Percentiles rank a stretch among this genome's conserved stretches.
These are phyloP conservation scores for Saposhnikovia divaricata DNA, from an alignment of 129 eudicot genomes.

Conservation along the genomic window DNA sequence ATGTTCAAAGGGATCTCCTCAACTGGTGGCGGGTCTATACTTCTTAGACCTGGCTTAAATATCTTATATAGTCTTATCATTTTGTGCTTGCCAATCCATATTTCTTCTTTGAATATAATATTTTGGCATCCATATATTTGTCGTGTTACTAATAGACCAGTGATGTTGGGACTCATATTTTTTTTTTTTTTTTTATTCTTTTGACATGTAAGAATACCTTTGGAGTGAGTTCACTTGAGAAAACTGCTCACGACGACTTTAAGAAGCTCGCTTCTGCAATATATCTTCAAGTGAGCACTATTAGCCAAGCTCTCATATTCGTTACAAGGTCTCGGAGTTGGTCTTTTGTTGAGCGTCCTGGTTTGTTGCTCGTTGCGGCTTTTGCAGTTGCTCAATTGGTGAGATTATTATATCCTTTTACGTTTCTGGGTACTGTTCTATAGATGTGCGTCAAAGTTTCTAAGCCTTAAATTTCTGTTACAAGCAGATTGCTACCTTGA, in stretches of 20 bases:
- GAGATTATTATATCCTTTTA: conserved; percentile 8
- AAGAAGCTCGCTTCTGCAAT: conserved; percentile 92
- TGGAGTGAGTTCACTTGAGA: conserved; percentile 87
- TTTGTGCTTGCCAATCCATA: neutral
- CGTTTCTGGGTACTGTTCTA: neutral
- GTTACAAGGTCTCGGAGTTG: conserved; percentile 93
- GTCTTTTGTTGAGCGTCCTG: conserved; percentile 98
- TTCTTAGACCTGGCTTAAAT: neutral
- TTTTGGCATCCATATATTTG: neutral
- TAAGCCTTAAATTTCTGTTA: conserved; percentile 1
- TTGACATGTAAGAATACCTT: conserved; percentile 22
- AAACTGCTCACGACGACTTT: conserved; percentile 70
- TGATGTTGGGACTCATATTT: neutral
- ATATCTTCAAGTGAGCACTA: conserved; percentile 98
- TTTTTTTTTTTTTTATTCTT: neutral
- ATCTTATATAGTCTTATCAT: neutral
- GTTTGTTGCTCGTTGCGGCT: conserved; percentile 71
- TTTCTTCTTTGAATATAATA: neutral
- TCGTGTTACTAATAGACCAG: neutral
- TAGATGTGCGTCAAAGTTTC: neutral
- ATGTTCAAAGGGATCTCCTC: neutral
- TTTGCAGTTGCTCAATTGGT: conserved; percentile 88
- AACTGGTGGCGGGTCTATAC: neutral
- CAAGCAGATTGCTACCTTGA: conserved; percentile 80
- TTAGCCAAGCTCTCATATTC: conserved; percentile 94